Percentiles rank a stretch among this genome's conserved stretches.
phyloP scores from a whole-genome alignment of 108 stramenopile genomes.

The Stephanodiscus triporus region DNA sequence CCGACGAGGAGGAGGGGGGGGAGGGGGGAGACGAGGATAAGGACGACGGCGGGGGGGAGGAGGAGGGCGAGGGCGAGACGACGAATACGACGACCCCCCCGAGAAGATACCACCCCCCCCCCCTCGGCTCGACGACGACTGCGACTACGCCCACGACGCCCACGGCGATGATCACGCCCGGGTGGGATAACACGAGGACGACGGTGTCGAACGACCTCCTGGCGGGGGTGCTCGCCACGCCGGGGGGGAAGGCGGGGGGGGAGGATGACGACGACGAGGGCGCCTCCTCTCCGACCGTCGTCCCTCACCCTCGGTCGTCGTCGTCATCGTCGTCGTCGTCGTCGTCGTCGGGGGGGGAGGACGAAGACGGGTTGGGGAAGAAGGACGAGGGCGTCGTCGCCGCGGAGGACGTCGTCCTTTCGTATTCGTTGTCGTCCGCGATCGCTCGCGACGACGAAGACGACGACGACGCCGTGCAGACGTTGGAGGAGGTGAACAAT shows the following conservation, averaged over 20 bases:
- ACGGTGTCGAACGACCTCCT: constrained; percentile 4
- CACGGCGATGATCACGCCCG: neutral
- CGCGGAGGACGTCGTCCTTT: too few species aligned
- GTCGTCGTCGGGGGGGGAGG: neutral
- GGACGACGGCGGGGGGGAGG: neutral
- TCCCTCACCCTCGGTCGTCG: neutral
- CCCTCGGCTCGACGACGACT: neutral
- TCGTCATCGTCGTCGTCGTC: neutral
- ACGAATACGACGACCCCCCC: neutral
- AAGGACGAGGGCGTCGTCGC: too few species aligned
- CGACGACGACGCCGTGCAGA: constrained; percentile 4
- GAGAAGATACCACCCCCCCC: neutral
- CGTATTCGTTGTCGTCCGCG: neutral
- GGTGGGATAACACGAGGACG: constrained; percentile 14
- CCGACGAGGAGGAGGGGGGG: neutral
- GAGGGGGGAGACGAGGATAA: neutral
- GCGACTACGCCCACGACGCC: neutral
- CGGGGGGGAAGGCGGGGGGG: constrained; percentile 1
- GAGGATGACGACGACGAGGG: constrained; percentile 11
- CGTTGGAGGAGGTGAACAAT: constrained; percentile 28
- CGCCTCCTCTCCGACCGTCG: too few species aligned
- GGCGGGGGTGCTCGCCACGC: constrained; percentile 13
- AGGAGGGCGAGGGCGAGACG: neutral
- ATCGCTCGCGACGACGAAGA: neutral
- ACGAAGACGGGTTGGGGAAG: too few species aligned